A percentile compares a stretch with the other conserved stretches of the same genome.
Conservation (phyloP, 208 protist genomes). For the Leishmania tarentolae region DNA sequence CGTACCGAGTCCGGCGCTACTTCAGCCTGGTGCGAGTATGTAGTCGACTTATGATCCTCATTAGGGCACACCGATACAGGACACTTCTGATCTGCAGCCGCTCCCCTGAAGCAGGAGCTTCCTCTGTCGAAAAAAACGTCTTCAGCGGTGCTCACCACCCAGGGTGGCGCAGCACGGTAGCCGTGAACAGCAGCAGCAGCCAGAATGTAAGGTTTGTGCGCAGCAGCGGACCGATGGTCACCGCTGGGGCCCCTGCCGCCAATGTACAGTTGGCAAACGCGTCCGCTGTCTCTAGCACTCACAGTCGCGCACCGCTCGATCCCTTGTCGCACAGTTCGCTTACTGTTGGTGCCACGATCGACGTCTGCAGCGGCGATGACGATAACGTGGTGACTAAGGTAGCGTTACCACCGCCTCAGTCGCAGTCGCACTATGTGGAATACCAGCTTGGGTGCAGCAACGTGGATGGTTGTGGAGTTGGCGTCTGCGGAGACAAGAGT, state of each 20-base stretch:
- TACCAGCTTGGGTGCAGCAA: neutral
- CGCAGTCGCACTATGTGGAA: neutral
- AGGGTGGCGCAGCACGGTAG: constrained; percentile 3
- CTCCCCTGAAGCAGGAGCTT: neutral
- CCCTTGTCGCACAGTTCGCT: neutral
- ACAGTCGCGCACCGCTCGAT: neutral
- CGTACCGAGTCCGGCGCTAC: constrained; percentile 57
- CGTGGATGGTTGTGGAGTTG: neutral
- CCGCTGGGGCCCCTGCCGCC: neutral
- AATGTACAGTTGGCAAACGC: neutral
- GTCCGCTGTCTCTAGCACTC: neutral
- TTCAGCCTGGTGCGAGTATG: constrained; percentile 57
- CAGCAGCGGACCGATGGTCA: neutral
- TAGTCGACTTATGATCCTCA: constrained; percentile 65
- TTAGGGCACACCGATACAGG: constrained; percentile 54
- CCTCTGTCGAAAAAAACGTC: neutral
- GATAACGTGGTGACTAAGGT: neutral
- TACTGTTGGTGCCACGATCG: neutral
- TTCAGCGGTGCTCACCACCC: neutral
- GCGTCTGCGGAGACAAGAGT: neutral
- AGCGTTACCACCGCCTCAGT: neutral
- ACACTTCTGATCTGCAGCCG: constrained; percentile 6
- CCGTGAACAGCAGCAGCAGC: constrained; percentile 10
- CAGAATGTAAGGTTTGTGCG: constrained; percentile 23
- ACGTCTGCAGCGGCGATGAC: neutral